Conservation (phyloP, 345 rosid genomes). For the Hibiscus tridactylites region DNA sequence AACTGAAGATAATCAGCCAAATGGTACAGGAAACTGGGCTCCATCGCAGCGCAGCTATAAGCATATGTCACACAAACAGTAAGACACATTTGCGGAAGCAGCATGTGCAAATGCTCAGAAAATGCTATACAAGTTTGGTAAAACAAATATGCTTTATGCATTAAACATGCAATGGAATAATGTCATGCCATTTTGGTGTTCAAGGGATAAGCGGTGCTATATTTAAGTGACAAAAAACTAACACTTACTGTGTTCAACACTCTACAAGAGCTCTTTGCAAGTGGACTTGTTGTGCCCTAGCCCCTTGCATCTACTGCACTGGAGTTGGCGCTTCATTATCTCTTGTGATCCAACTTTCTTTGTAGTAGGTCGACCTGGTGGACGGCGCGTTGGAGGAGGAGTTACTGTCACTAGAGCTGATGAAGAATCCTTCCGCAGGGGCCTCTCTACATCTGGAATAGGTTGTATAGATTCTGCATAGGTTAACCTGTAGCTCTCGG, state of each 20-base stretch:
- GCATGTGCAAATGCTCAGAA: neutral
- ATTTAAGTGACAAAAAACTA: conserved; percentile 2
- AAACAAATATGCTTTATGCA: neutral
- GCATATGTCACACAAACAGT: neutral
- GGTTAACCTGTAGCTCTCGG: conserved; percentile 59
- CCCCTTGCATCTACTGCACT: conserved; percentile 97
- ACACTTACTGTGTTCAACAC: conserved; percentile 27
- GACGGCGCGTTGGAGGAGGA: conserved; percentile 81
- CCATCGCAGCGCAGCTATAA: neutral
- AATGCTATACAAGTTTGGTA: neutral
- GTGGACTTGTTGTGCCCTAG: conserved; percentile 96
- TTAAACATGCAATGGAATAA: neutral
- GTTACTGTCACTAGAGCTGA: conserved; percentile 58
- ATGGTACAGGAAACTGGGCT: neutral
- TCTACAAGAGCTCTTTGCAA: conserved; percentile 65
- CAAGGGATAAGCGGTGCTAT: neutral
- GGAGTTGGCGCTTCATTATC: conserved; percentile 74
- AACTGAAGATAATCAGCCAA: neutral
- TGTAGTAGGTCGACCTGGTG: conserved; percentile 76
- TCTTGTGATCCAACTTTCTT: conserved; percentile 56
- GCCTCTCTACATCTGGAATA: conserved; percentile 44
- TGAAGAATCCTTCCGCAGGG: conserved; percentile 32
- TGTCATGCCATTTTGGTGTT: neutral
- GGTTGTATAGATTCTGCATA: conserved; percentile 66
- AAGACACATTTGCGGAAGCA: neutral